Evolutionary conservation across 2,329 filamentous ascomycete species (phyloP), one percentile per base, ranked within the genome.

Genomic region (Periconia sp.): DNA sequence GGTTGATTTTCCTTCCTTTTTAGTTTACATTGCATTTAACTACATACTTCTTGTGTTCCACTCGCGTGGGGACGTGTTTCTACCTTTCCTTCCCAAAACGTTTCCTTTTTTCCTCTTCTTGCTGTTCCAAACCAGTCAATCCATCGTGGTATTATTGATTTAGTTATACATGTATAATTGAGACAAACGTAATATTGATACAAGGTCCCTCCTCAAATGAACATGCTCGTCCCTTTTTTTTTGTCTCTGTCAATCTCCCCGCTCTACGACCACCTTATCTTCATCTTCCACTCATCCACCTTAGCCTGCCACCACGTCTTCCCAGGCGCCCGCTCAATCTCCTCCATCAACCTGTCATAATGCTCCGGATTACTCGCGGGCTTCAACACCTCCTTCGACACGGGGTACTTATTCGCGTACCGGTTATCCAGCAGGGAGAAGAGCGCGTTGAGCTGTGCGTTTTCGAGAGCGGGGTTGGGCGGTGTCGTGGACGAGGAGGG

Each of bases 351-450:
- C 9, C 58, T 57, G 1, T 68, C 64, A 47, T 75, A 75, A 49
- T 75, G 67, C 41, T 67, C 62, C 2, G 72, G 72, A 33, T 70
- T 70, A 44, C 63, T 65, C n/a, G 48, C 55, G 1, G 72, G 72
- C 58, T 63, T 66, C 31, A 74, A 55, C 13, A 73, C 62, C 6
- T 37, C 59, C 1, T 60, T 59, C 8, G 67, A 64, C 6, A 70
- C 48, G 0, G 66, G 57, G 52, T 72, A 73, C 27, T 66, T 69
- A 53, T 79, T 81, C 45, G 70, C 74, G 61, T 85, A 86, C 46
- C 81, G 73, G 64, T 87, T 79, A 59, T 85, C 82, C 2, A 87
- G 73, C n/a, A 87, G 72, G 2, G 81, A 79, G 57, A 82, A 84
- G 1, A 87, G 77, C 5, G 82, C 83, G 60, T 85, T 86, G 50